Base-by-base conservation (phyloP, 2,329 filamentous ascomycete genomes). In the Raffaelea arxii region DNA sequence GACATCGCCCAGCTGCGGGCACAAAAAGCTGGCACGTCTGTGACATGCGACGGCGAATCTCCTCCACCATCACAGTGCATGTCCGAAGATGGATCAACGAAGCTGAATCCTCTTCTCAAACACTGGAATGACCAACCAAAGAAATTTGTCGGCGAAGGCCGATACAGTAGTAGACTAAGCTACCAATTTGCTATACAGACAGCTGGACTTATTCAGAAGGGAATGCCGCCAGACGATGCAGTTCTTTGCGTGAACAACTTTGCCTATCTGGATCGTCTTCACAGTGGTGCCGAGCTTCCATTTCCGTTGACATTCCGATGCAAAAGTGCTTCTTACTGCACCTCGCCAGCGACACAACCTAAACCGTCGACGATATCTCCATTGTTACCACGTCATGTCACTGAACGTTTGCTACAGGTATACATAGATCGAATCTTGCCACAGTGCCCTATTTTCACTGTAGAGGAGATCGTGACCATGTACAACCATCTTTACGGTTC, bases 351-450 rank as follows among this genome's bases (percentile, higher is more conserved):
- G 6, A 7, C 7, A 25, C 25, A 19, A 19, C 41, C 22, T 11
- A 10, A 14, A 36, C 24, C n/a, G 6, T 2, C n/a, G 5, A 7
- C 21, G 23, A 32, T 43, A 22, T 12, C 41, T 9, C 11, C 41
- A 7, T 22, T 43, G 25, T 30, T 43, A 16, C 41, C 41, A 16
- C 25, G 2, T 4, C 19, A 43, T 18, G 41, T 43, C 5, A 16
- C 27, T 4, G 41, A 43, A 16, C 25, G 41, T 4, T 22, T 43
- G 27, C 25, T 43, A 18, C 41, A 43, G 25, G 41, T 43, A 10
- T 43, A 35, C 41, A 43, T 24, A 14, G 41, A 43, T 19, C 41
- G 41, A 3, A 35, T 43, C 6, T 6, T 43, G 27, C 41, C 41
- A 10, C 41, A 43, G 27, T 43, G 41, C 16, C 41, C 41, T 14